Percentiles rank a stretch among this genome's conserved stretches.
Conservation (phyloP, 306 rosid genomes). For the Trichosanthes truncata region DNA sequence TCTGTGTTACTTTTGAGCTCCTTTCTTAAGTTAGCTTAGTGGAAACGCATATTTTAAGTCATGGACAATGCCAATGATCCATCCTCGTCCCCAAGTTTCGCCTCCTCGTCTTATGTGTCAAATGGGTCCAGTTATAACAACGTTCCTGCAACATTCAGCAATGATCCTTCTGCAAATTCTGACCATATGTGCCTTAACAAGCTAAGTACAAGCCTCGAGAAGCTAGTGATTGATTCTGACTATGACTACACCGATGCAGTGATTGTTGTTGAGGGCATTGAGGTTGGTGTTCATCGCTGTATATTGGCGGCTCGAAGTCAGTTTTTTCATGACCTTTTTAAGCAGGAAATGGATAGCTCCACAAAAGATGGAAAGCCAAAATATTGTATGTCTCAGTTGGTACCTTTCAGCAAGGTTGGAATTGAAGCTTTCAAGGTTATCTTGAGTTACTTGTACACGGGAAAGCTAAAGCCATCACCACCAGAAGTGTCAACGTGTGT, state of each 20-base stretch:
- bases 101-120: slow-evolving; percentile 57
- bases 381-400: slow-evolving; percentile 60
- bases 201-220: slow-evolving; percentile 81
- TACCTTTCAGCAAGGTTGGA: slow-evolving; percentile 57
- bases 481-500: slow-evolving; percentile 72
- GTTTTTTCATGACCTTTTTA: slow-evolving; percentile 70
- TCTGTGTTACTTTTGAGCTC: not conserved
- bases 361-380: slow-evolving; percentile 50
- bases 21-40: slow-evolving; percentile 10
- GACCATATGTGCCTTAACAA: slow-evolving; percentile 54
- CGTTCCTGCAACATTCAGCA: slow-evolving; percentile 25
- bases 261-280: slow-evolving; percentile 52
- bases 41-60: not conserved
- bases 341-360: slow-evolving; percentile 30
- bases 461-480: slow-evolving; percentile 66
- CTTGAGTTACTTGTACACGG: slow-evolving; percentile 78
- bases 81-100: slow-evolving; percentile 70
- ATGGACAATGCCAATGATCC: slow-evolving; percentile 64
- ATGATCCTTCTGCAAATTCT: slow-evolving; percentile 30
- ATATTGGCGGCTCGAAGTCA: slow-evolving; percentile 67
- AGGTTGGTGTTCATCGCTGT: slow-evolving; percentile 66
- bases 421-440: slow-evolving; percentile 56
- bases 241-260: slow-evolving; percentile 68
- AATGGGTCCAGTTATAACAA: slow-evolving; percentile 52
- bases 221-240: slow-evolving; percentile 44